A percentile compares a stretch with the other conserved stretches of the same genome.
phyloP scores from a whole-genome alignment of 1,139 yeast species.

The Magnusiomyces suaveolens region DNA sequence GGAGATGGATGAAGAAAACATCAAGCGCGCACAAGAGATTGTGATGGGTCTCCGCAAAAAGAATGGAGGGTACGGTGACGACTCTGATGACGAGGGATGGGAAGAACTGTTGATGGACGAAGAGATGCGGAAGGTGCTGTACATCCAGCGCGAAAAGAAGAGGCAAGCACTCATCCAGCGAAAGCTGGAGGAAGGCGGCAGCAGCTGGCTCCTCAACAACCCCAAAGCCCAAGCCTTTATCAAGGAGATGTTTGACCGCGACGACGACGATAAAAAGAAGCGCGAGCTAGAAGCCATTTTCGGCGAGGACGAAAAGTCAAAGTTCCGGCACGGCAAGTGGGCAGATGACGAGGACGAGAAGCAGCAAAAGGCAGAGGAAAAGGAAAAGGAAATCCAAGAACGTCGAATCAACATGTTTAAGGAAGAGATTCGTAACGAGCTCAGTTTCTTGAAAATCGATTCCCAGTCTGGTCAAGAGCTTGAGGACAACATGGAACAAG shows the following conservation, averaged over 20 bases:
- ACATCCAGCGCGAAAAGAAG: neutral
- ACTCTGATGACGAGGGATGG: neutral
- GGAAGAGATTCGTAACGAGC: neutral
- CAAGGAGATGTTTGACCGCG: neutral
- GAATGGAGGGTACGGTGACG: neutral
- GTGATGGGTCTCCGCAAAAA: neutral
- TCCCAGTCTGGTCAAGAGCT: neutral
- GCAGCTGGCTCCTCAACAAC: neutral
- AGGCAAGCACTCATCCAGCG: neutral
- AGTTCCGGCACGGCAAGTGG: neutral
- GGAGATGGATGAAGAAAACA: neutral
- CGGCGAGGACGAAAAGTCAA: neutral
- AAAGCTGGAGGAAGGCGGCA: neutral
- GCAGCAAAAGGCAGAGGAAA: neutral
- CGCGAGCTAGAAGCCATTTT: neutral
- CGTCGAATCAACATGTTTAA: neutral
- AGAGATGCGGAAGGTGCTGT: neutral
- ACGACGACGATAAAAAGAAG: neutral
- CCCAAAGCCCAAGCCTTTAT: slow-evolving; percentile 1
- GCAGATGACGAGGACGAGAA: neutral
- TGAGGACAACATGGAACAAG: neutral
- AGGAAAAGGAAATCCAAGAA: neutral
- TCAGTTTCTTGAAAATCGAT: neutral
- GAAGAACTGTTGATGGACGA: neutral
- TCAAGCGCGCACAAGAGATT: neutral